Evolutionary conservation across 257 asterid genomes (phyloP).

Genomic region (Dorcoceras hygrometricum): DNA sequence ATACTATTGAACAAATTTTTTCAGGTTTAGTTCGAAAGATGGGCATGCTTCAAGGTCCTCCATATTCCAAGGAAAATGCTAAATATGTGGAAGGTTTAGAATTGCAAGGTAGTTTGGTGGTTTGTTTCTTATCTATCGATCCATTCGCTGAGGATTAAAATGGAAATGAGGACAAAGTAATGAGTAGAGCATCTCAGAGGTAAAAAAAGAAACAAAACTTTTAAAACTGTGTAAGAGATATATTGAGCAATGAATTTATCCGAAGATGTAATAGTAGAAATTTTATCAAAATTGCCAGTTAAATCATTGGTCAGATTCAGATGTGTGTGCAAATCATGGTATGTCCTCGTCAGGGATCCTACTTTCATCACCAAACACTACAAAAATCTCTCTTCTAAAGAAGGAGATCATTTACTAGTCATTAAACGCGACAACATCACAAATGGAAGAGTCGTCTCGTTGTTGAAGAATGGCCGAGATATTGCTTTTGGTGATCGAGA

Average conservation of each 20-base stretch:
- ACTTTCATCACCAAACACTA: slow-evolving; percentile 33
- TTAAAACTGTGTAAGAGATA: background rate
- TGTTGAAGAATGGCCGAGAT: slow-evolving; percentile 23
- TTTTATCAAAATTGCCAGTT: slow-evolving; percentile 40
- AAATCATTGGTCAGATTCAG: slow-evolving; percentile 40
- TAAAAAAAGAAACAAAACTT: background rate
- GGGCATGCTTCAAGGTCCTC: slow-evolving; percentile 1
- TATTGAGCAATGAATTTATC: slow-evolving; percentile 30
- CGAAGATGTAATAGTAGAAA: slow-evolving; percentile 43
- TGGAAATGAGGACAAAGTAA: background rate
- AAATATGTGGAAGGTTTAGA: slow-evolving; percentile 23
- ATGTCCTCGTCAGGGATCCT: slow-evolving; percentile 27
- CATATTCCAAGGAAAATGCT: slow-evolving; percentile 14
- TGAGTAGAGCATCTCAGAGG: too few species aligned
- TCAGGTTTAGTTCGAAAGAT: background rate
- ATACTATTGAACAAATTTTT: background rate
- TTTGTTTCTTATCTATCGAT: background rate
- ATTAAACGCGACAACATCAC: slow-evolving; percentile 40
- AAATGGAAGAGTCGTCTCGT: slow-evolving; percentile 38
- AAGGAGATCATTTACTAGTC: slow-evolving; percentile 28
- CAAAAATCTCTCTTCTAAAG: background rate
- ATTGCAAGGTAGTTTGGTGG: slow-evolving; percentile 12
- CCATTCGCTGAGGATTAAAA: background rate
- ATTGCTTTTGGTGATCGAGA: slow-evolving; percentile 30
- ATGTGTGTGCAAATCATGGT: slow-evolving; percentile 49